phyloP scores from a whole-genome alignment of 2,329 filamentous ascomycete species.

The Xylaria sp. region DNA sequence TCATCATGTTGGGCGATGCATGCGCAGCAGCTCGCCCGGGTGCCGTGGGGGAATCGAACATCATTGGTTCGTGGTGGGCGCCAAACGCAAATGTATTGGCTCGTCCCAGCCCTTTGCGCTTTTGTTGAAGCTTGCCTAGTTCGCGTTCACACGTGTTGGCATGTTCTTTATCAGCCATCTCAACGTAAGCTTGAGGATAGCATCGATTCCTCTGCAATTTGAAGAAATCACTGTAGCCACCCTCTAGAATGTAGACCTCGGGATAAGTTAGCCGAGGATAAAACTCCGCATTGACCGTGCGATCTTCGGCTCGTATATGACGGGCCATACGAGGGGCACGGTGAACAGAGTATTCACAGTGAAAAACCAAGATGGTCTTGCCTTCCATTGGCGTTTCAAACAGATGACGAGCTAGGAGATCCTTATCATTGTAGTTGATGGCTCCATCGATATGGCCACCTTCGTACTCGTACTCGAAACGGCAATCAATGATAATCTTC shows the following conservation, averaged over 20 bases:
- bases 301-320: slow-evolving; percentile 89
- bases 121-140: slow-evolving; percentile 90
- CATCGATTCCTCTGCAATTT: slow-evolving; percentile 80
- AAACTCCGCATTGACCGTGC: slow-evolving; percentile 82
- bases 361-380: slow-evolving; percentile 87
- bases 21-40: slow-evolving; percentile 58
- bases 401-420: slow-evolving; percentile 80
- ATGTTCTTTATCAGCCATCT: slow-evolving; percentile 94
- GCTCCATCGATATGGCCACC: slow-evolving; percentile 95
- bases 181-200: slow-evolving; percentile 94
- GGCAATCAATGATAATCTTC: slow-evolving; percentile 91
- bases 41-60: slow-evolving; percentile 70
- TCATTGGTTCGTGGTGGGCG: slow-evolving; percentile 65
- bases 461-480: slow-evolving; percentile 98
- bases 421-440: slow-evolving; percentile 97
- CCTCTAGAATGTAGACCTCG: slow-evolving; percentile 96
- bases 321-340: slow-evolving; percentile 96
- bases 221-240: slow-evolving; percentile 96
- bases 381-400: slow-evolving; percentile 75
- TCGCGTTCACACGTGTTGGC: slow-evolving; percentile 93
- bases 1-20: slow-evolving; percentile 56
- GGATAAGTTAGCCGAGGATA: slow-evolving; percentile 95
- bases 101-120: slow-evolving; percentile 82
- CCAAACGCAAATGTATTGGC: slow-evolving; percentile 97
- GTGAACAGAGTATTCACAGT: slow-evolving; percentile 98